These are phyloP conservation scores for Ampelomyces quisqualis DNA, from an alignment of 2,329 filamentous ascomycete genomes.

Conservation along the genomic window DNA sequence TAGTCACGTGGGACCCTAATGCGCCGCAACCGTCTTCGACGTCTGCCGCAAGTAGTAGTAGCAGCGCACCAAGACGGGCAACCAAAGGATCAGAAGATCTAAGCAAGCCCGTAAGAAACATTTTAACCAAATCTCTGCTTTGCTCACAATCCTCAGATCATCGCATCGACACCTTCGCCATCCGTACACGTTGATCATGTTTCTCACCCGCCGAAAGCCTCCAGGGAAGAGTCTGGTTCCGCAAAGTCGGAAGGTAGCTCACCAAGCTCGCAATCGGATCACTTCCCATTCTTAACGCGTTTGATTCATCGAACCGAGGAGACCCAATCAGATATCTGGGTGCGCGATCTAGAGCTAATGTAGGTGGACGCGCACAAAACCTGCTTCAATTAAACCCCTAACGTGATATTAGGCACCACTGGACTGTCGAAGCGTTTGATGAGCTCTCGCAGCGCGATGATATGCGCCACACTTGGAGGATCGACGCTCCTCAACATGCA, in stretches of 20 bases:
- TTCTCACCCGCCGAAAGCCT: constrained; percentile 17
- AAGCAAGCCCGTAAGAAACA: constrained; percentile 18
- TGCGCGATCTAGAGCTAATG: constrained; percentile 40
- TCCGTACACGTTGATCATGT: constrained; percentile 26
- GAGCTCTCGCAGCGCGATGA: constrained; percentile 29
- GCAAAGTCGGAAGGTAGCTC: constrained; percentile 26
- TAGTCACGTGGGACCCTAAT: constrained; percentile 30
- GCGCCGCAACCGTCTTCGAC: constrained; percentile 14
- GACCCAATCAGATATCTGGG: constrained; percentile 30
- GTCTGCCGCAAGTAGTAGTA: constrained; percentile 13
- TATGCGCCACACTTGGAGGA: constrained; percentile 36
- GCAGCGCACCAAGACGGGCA: constrained; percentile 12
- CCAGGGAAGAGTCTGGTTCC: constrained; percentile 9
- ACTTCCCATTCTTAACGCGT: constrained; percentile 36
- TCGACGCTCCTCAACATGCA: constrained; percentile 40
- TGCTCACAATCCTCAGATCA: constrained; percentile 11
- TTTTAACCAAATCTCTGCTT: not conserved
- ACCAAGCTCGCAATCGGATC: constrained; percentile 30
- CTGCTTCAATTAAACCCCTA: not conserved
- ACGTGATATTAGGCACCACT: not conserved
- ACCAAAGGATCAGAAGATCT: constrained; percentile 15
- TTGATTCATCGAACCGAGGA: constrained; percentile 28
- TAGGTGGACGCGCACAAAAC: too few species aligned
- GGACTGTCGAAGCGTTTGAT: constrained; percentile 22
- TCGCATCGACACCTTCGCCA: constrained; percentile 16